phyloP scores from a whole-genome alignment of 305 asterid species.

The Andrographis paniculata region DNA sequence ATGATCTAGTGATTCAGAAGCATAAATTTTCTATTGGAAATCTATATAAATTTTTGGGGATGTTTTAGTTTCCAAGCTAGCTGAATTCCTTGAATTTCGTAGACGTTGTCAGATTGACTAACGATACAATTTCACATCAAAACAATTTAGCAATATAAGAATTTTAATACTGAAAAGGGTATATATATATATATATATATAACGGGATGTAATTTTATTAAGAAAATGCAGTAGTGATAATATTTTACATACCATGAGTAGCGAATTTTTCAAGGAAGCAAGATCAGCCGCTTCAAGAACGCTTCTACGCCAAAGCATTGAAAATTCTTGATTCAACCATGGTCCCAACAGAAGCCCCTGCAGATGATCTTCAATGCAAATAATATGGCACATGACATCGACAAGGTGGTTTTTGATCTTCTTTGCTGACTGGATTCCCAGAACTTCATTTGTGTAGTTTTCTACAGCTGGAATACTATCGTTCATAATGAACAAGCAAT shows the following conservation, averaged over 20 bases:
- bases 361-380: slow-evolving; percentile 68
- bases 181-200: no score
- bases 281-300: slow-evolving; percentile 37
- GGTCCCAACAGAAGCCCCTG: slow-evolving; percentile 90
- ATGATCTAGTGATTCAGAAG: neutral
- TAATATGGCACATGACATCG: slow-evolving; percentile 62
- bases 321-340: slow-evolving; percentile 70
- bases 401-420: slow-evolving; percentile 54
- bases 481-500: slow-evolving; percentile 62
- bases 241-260: slow-evolving; percentile 59
- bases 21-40: neutral
- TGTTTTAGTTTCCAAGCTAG: no score
- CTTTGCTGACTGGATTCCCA: slow-evolving; percentile 36
- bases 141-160: no score
- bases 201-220: neutral
- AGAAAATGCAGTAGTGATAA: slow-evolving; percentile 5
- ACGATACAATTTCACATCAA: no score
- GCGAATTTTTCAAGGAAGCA: slow-evolving; percentile 36
- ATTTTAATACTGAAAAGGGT: no score
- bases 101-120: no score
- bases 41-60: no score
- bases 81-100: no score
- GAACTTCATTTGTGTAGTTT: slow-evolving; percentile 41
- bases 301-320: slow-evolving; percentile 58
- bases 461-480: slow-evolving; percentile 39